These are phyloP conservation scores for Hyaloscypha finlandica DNA, from an alignment of 495 filamentous ascomycete species.

Conservation along the genomic window DNA sequence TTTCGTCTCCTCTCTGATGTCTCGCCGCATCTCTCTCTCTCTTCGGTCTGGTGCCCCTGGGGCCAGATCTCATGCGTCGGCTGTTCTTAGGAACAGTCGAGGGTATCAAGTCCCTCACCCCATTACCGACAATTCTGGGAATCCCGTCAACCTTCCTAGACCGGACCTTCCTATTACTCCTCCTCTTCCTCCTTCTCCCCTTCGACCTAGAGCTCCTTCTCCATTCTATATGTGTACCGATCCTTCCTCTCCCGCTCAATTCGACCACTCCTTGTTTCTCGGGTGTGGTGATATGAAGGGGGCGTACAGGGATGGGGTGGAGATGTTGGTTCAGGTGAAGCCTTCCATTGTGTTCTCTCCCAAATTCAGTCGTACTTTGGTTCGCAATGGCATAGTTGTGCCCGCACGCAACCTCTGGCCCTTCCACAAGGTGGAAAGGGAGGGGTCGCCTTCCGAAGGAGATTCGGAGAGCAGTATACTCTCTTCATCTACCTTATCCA, in stretches of 20 bases:
- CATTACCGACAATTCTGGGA: neutral
- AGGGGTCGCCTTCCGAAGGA: neutral
- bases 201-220: neutral
- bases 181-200: neutral
- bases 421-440: neutral
- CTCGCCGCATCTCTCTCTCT: neutral
- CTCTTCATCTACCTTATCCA: neutral
- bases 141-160: slow-evolving; percentile 15
- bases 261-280: neutral
- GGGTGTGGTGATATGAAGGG: neutral
- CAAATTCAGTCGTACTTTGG: neutral
- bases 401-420: neutral
- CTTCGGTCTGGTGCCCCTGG: neutral
- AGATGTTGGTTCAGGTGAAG: neutral
- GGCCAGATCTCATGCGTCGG: neutral
- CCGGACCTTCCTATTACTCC: neutral
- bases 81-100: slow-evolving; percentile 2
- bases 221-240: neutral
- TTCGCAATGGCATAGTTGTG: neutral
- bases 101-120: slow-evolving; percentile 12
- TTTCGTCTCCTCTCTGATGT: neutral
- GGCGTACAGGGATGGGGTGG: neutral
- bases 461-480: neutral
- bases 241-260: neutral
- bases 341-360: neutral